phyloP scores from a whole-genome alignment of 805 yeast species.

The Wickerhamiella nectarea region DNA sequence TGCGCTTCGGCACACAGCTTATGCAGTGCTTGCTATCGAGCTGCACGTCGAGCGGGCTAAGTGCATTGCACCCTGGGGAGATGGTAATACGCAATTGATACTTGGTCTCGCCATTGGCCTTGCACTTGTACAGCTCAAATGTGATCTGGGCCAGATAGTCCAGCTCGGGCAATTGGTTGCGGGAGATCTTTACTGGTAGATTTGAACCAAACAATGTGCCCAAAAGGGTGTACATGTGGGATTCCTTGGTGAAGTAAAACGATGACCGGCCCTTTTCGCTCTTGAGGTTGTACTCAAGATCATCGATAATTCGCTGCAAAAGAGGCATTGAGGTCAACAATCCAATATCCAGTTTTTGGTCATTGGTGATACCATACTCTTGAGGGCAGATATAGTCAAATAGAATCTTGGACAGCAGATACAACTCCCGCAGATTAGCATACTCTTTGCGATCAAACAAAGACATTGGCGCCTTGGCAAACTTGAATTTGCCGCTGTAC shows the following conservation, averaged over 20 bases:
- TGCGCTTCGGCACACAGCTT: conserved; percentile 84
- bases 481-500: conserved; percentile 23
- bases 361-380: conserved; percentile 92
- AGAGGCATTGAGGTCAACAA: conserved; percentile 84
- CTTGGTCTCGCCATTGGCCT: conserved; percentile 59
- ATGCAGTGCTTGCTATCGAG: conserved; percentile 92
- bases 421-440: conserved; percentile 73
- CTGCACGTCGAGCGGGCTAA: conserved; percentile 93
- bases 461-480: conserved; percentile 24
- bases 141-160: conserved; percentile 91
- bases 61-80: conserved; percentile 97
- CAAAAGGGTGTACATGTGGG: conserved; percentile 85
- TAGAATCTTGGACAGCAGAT: conserved; percentile 76
- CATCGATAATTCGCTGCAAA: conserved; percentile 72
- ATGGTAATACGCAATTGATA: conserved; percentile 84
- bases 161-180: conserved; percentile 91
- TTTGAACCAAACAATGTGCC: conserved; percentile 86
- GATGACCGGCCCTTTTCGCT: conserved; percentile 76
- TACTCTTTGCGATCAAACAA: conserved; percentile 68
- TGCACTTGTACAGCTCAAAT: conserved; percentile 76
- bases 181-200: conserved; percentile 85
- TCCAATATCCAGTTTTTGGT: conserved; percentile 93
- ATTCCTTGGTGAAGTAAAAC: conserved; percentile 90
- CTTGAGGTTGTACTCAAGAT: conserved; percentile 64
- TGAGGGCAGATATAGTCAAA: conserved; percentile 98